Evolutionary conservation across 2,329 filamentous ascomycete genomes (phyloP), one percentile per base, ranked within the genome.

Genomic region (Penicillium sp.): DNA sequence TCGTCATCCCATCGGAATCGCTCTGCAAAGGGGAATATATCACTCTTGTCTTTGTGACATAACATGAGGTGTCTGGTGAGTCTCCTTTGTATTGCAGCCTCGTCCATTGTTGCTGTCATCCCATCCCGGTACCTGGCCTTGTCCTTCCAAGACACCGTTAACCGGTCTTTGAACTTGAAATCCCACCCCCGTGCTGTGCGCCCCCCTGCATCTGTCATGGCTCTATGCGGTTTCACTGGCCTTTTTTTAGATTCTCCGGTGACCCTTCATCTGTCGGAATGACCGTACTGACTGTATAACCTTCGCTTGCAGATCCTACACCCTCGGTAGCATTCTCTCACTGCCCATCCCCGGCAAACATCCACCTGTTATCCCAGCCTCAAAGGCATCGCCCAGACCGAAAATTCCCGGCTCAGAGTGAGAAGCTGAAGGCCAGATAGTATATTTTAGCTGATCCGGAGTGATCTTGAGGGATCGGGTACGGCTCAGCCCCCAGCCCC

Each of bases 21-120:
- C 26, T 31, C 16, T 33, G 42, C n/a, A 19, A 45, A 45, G 13
- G 42, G 42, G 28, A 45, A 19, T 28, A 28, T 10, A 16, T 21
- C 42, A 45, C 42, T 29, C 18, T 33, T 2, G n/a, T 45, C 28
- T 45, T 33, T 45, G 26, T 21, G 42, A 45, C 52, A 56, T 57
- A 64, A 49, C 46, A 60, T 62, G 60, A 61, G 56, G 60, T 26
- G 26, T 46, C 18, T 48, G 54, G 60, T 64, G 49, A 63, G 62
- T 63, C 24, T 34, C 10, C 16, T 23, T 33, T 28, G 23, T 31
- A 23, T 21, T 36, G 44, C 26, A 31, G 54, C 48, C 44, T 50
- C 23, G 47, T 36, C 40, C 51, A 60, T 60, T 60, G 59, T 64
- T 48, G 44, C 45, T 40, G 28, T 29, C 2, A 7, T 10, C 18